Evolutionary conservation across 2,329 filamentous ascomycete genomes (phyloP), one percentile per base, ranked within the genome.

Genomic region (Paraphoma chrysanthemicola): DNA sequence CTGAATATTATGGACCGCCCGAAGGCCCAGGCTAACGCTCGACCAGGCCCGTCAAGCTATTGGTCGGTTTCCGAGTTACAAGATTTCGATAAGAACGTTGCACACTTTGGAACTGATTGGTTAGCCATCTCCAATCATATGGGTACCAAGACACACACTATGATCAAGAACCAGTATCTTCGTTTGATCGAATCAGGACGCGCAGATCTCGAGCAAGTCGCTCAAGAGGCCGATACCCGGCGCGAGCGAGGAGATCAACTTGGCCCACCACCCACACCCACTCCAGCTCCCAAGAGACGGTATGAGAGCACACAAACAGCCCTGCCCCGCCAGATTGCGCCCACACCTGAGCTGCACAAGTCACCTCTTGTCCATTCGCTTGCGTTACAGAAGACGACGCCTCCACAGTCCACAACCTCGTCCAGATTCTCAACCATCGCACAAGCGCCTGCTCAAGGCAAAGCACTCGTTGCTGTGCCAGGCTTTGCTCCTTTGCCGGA

Each of bases 41-140:
- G 87, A 63, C 81, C 81, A 18, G 87, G 88, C 62, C 86, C 89
- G 12, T 92, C 90, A 1, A 94, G 91, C 75, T 95, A 95, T 74
- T 95, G 91, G 91, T 94, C 91, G 68, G 91, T 94, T 18, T 90
- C 89, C 1, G 91, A 95, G 77, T 84, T 89, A 52, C 89, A 84
- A 45, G 91, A 93, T 68, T 95, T 95, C 75, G 88, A 89, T 36
- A 85, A 83, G 53, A 82, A 92, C 55, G 81, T 95, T 45, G 84
- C 82, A 48, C 85, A 91, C 52, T 94, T 92, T 78, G 91, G 91
- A 55, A 92, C 89, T 14, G 90, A 95, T 72, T 95, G 90, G 86
- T 80, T 81, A 47, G 86, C 85, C 4, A 94, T 94, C 75, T 89
- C 91, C 41, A 82, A 82, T 49, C 87, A 92, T 67, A 93, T 95